Evolutionary conservation across 2,329 filamentous ascomycete species (phyloP), one percentile per base, ranked within the genome.

Genomic region (Shiraia sp.): DNA sequence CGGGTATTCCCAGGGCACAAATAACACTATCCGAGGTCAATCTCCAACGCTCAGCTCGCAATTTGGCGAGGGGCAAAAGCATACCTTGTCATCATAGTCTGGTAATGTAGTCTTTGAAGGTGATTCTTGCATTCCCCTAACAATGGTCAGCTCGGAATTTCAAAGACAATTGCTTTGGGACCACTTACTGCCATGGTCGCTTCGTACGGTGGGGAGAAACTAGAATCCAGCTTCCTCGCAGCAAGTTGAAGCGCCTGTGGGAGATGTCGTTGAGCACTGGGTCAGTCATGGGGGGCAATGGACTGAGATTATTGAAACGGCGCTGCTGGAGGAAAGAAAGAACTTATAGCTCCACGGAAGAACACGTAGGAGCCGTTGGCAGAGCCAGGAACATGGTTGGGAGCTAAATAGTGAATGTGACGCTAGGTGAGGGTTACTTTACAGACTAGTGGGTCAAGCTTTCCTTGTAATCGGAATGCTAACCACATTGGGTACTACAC

Each of bases 141-240:
- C 51, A n/a, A 31, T 17, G 23, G 37, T 60, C 25, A 57, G 51
- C 28, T 25, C 10, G 14, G 5, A 10, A 4, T 12, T 17, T n/a
- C 19, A 8, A 9, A 23, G 19, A 5, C 19, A 8, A 8, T 8
- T 23, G 6, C 17, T 15, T 19, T 8, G 34, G 10, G 6, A 26
- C n/a, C 25, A 49, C 88, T 81, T 77, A 95, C 89, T 96, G 93
- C 93, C 93, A 99, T 63, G 93, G 93, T 53, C 93, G 82, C 80
- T 97, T 97, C 38, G 91, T 97, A 40, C 93, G 80, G 72, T 99
- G 93, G 47, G 93, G 93, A 12, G 93, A 97, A 10, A 99, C 93
- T 26, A 99, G 81, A 47, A 99, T 80, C 87, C 91, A 95, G 49
- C 87, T 90, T 48, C 89, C 90, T 53, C 88, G 86, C 49, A 99